phyloP scores from a whole-genome alignment of 2,329 filamentous ascomycete species.

The Exophiala dermatitidis region DNA sequence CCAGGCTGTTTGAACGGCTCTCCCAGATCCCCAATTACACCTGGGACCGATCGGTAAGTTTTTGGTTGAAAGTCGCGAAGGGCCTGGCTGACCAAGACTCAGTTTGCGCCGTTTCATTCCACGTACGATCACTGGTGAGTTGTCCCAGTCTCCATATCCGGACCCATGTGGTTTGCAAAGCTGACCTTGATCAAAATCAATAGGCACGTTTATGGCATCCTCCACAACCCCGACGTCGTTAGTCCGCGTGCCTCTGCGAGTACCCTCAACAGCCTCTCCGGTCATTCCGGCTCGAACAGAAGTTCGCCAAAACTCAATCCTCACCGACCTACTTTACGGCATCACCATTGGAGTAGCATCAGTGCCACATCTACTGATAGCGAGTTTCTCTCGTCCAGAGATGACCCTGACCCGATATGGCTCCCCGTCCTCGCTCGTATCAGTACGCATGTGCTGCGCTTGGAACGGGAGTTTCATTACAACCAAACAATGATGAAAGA shows the following conservation, averaged over 20 bases:
- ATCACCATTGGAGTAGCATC: constrained; percentile 45
- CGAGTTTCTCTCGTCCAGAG: constrained; percentile 36
- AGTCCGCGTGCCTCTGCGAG: constrained; percentile 41
- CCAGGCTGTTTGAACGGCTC: constrained; percentile 64
- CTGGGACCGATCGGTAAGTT: constrained; percentile 58
- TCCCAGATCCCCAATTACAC: constrained; percentile 66
- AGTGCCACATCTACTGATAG: constrained; percentile 42
- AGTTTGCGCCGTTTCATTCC: constrained; percentile 39
- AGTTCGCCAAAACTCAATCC: constrained; percentile 39
- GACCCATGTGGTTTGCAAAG: constrained; percentile 35
- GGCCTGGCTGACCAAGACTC: constrained; percentile 6
- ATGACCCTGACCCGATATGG: constrained; percentile 39
- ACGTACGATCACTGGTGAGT: constrained; percentile 78
- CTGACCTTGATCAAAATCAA: constrained; percentile 1
- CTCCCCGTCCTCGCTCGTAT: constrained; percentile 70
- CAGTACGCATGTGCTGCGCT: constrained; percentile 70
- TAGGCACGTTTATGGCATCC: constrained; percentile 53
- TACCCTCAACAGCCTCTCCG: constrained; percentile 32
- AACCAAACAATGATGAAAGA: constrained; percentile 63
- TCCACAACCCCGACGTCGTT: constrained; percentile 49
- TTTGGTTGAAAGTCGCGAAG: not conserved
- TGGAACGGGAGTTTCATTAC: constrained; percentile 83
- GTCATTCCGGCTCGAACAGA: constrained; percentile 38
- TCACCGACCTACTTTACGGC: constrained; percentile 35
- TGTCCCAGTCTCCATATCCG: constrained; percentile 26